A percentile compares a stretch with the other conserved stretches of the same genome.
These are phyloP conservation scores for Trifolium pratense DNA, from an alignment of 306 rosid genomes.

Conservation along the genomic window DNA sequence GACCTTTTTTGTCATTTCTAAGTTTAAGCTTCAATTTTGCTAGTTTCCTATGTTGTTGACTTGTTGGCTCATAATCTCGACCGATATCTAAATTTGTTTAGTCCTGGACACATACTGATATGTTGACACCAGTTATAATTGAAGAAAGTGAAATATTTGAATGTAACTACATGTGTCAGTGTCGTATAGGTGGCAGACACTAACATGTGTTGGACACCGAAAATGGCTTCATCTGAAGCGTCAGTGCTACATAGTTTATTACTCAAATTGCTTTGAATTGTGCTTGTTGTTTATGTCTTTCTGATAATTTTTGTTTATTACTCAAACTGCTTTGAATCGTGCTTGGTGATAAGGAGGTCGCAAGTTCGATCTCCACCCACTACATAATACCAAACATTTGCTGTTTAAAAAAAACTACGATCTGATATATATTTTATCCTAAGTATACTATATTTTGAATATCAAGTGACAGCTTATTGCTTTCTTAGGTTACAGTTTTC, in stretches of 20 bases:
- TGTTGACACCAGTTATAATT: background rate
- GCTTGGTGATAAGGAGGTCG: background rate
- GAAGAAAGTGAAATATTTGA: background rate
- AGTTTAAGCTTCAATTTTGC: slow-evolving; percentile 11
- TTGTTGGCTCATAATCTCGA: slow-evolving; percentile 4
- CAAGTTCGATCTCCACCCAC: no score
- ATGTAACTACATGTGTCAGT: background rate
- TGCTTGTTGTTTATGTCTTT: slow-evolving; percentile 25
- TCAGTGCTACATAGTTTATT: background rate
- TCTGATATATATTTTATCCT: background rate
- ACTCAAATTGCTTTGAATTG: slow-evolving; percentile 14
- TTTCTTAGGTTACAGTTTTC: slow-evolving; percentile 33
- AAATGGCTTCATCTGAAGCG: background rate
- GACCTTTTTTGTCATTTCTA: background rate
- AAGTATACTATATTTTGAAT: slow-evolving; percentile 1
- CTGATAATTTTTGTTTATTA: background rate
- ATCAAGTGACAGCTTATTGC: slow-evolving; percentile 18
- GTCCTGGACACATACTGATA: background rate
- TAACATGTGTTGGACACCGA: background rate
- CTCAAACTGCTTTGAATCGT: slow-evolving; percentile 21
- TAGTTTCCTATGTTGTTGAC: slow-evolving; percentile 21
- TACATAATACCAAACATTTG: no score
- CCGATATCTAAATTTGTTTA: background rate
- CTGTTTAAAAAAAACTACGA: background rate
- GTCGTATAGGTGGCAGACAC: background rate